Conservation (phyloP, 306 rosid species). For the Sicyos edulis region DNA sequence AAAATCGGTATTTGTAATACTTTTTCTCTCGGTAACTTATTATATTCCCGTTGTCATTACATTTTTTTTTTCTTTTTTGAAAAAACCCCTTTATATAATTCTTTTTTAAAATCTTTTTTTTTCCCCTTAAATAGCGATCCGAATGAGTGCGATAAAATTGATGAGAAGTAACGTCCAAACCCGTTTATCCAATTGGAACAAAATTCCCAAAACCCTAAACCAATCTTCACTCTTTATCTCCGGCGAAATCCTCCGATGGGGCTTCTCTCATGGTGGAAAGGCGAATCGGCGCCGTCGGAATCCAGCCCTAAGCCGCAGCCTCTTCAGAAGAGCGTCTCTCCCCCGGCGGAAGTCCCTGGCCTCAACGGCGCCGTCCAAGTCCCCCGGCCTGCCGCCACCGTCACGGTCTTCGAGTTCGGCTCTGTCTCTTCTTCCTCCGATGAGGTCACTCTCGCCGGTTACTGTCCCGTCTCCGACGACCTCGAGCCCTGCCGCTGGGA, state of each 20-base stretch:
- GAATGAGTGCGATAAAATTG: neutral
- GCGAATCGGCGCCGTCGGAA: constrained; percentile 25
- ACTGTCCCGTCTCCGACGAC: constrained; percentile 90
- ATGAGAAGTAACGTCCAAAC: neutral
- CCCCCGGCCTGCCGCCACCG: constrained; percentile 40
- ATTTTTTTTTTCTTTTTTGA: too few species aligned
- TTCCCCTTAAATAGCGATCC: neutral
- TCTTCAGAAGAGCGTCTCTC: constrained; percentile 6
- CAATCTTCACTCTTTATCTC: neutral
- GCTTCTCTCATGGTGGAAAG: constrained; percentile 70
- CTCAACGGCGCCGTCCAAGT: constrained; percentile 85
- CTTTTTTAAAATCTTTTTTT: too few species aligned
- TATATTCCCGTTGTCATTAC: too few species aligned
- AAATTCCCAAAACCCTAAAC: constrained; percentile 18
- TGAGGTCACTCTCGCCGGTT: constrained; percentile 81
- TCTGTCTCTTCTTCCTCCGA: constrained; percentile 64
- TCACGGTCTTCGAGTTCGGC: constrained; percentile 79
- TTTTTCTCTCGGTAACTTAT: too few species aligned
- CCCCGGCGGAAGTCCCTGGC: constrained; percentile 44
- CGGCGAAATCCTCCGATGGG: constrained; percentile 44
- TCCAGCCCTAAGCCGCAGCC: constrained; percentile 29
- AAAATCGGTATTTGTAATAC: too few species aligned
- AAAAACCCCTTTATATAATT: too few species aligned
- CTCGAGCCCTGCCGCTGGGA: constrained; percentile 99
- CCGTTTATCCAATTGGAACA: constrained; percentile 2